phyloP scores from a whole-genome alignment of 1,284 basidiomycete species.

The Lentinula novae-zelandiae region DNA sequence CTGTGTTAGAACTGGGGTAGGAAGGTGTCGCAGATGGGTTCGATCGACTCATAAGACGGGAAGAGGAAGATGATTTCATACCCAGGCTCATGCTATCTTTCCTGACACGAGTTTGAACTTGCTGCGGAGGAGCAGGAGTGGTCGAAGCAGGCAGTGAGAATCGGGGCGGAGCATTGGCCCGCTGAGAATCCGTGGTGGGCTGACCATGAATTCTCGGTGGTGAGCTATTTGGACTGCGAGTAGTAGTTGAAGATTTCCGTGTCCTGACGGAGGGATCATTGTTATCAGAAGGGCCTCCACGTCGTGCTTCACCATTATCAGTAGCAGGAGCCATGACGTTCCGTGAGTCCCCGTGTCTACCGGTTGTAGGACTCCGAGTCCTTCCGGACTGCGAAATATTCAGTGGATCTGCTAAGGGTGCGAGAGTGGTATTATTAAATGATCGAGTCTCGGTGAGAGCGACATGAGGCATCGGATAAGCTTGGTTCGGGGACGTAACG shows the following conservation, averaged over 20 bases:
- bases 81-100: conserved; percentile 2
- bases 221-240: background rate
- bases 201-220: background rate
- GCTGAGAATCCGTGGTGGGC: background rate
- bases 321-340: background rate
- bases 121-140: conserved; percentile 1
- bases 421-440: background rate
- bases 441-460: background rate
- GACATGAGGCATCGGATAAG: conserved; percentile 7
- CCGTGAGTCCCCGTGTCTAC: background rate
- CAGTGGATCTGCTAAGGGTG: background rate
- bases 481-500: background rate
- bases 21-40: background rate
- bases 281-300: background rate
- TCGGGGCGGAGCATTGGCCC: background rate
- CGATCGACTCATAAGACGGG: background rate
- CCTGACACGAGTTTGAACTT: background rate
- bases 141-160: background rate
- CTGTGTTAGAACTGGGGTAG: background rate
- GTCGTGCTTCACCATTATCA: background rate
- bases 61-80: background rate
- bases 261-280: background rate
- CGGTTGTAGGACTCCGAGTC: background rate
- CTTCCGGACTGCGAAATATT: conserved; percentile 1
- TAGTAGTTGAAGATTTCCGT: background rate